phyloP scores from a whole-genome alignment of 208 protist genomes.

The Ichthyophonus hoferi region DNA sequence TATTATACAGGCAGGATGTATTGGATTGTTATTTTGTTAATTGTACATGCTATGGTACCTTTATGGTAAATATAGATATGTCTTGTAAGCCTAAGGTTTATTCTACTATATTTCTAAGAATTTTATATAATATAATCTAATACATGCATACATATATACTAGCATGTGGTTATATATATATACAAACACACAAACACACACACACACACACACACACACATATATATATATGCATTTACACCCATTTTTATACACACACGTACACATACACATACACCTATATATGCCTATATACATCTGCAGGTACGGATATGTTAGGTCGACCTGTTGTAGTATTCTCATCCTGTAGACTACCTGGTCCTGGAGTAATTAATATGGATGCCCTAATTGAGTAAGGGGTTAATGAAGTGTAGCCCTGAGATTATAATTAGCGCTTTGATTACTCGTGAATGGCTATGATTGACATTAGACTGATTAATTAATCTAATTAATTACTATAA shows the following conservation, averaged over 20 bases:
- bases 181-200: neutral
- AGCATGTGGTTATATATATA: neutral
- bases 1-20: neutral
- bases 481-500: no score
- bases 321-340: slow-evolving; percentile 31
- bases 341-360: slow-evolving; percentile 12
- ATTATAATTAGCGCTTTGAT: no score
- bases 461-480: no score
- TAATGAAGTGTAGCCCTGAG: no score
- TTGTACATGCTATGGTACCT: no score
- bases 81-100: no score
- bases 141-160: neutral
- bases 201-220: neutral
- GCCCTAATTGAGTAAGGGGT: slow-evolving; percentile 19
- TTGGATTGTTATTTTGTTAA: no score
- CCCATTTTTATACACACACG: neutral
- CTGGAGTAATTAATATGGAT: slow-evolving; percentile 5
- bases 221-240: neutral
- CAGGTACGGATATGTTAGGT: slow-evolving; percentile 25
- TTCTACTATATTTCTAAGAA: no score
- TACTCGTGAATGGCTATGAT: no score
- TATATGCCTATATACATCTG: neutral
- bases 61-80: no score
- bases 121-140: no score
- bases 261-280: neutral